Evolutionary conservation across 129 eudicot species (phyloP).

Genomic region (Flaveria ramosissima): DNA sequence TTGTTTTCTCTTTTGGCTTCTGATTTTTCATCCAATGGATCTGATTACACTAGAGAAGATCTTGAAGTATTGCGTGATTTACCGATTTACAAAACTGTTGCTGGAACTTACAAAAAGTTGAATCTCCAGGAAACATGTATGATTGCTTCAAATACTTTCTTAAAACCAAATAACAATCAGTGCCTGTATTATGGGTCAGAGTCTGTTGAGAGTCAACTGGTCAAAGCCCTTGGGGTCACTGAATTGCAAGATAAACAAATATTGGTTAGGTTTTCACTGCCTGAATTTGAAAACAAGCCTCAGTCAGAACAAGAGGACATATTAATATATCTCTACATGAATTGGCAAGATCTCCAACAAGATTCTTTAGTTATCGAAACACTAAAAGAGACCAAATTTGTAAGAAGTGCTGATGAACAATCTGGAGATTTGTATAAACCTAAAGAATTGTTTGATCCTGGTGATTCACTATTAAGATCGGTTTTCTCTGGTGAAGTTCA

Average conservation of each 20-base stretch:
- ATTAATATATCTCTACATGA: conserved; percentile 67
- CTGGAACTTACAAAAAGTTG: conserved; percentile 66
- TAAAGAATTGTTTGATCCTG: conserved; percentile 80
- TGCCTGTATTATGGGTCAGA: conserved; percentile 67
- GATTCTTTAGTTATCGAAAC: conserved; percentile 70
- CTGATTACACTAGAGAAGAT: conserved; percentile 71
- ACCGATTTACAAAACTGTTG: conserved; percentile 78
- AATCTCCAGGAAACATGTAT: conserved; percentile 64
- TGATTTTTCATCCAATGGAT: conserved; percentile 64
- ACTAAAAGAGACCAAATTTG: conserved; percentile 78
- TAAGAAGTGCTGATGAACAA: conserved; percentile 75
- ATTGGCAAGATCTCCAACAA: conserved; percentile 85
- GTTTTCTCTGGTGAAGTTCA: conserved; percentile 78
- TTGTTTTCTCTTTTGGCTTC: conserved; percentile 70
- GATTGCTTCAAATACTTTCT: conserved; percentile 72
- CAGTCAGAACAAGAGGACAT: conserved; percentile 81
- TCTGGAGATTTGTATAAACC: conserved; percentile 59
- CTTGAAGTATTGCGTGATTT: conserved; percentile 77
- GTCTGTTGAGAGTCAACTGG: conserved; percentile 53
- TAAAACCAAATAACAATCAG: conserved; percentile 68
- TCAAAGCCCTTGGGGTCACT: conserved; percentile 86
- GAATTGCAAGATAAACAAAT: conserved; percentile 81
- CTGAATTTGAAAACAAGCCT: conserved; percentile 74
- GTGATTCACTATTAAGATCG: conserved; percentile 69
- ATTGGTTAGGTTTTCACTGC: conserved; percentile 78